A percentile compares a stretch with the other conserved stretches of the same genome.
Evolutionary conservation across 106 monocot species (phyloP).

Genomic region (Dioscorea zingiberensis): DNA sequence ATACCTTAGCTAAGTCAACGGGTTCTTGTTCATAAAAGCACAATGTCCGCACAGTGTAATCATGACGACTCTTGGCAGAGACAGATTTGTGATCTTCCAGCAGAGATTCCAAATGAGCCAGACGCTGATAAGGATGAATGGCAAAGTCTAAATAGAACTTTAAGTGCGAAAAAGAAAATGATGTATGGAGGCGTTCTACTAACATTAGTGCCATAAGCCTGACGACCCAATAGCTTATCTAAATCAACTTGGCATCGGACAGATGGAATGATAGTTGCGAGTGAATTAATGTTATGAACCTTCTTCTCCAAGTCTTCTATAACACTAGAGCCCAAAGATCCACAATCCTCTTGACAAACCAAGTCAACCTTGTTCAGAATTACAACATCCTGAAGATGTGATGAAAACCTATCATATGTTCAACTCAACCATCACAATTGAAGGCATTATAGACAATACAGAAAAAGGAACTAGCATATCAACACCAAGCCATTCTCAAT

Average conservation of each 20-base stretch:
- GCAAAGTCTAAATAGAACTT: background rate
- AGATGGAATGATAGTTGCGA: constrained; percentile 58
- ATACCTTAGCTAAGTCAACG: constrained; percentile 72
- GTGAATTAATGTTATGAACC: constrained; percentile 65
- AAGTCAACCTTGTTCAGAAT: constrained; percentile 93
- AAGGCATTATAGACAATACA: too few relatives aligned
- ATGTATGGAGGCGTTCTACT: constrained; percentile 13
- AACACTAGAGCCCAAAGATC: constrained; percentile 7
- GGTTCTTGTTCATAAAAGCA: constrained; percentile 57
- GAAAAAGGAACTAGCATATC: too few relatives aligned
- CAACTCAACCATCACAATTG: background rate
- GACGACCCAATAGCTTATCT: constrained; percentile 57
- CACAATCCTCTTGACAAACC: constrained; percentile 28
- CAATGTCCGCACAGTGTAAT: constrained; percentile 56
- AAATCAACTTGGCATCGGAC: constrained; percentile 83
- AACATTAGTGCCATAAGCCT: constrained; percentile 77
- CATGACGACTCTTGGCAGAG: constrained; percentile 46
- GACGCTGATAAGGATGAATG: constrained; percentile 38
- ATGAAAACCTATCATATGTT: constrained; percentile 4
- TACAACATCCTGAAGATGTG: constrained; percentile 72
- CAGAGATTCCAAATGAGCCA: constrained; percentile 59
- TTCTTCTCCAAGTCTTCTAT: constrained; percentile 53
- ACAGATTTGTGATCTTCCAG: constrained; percentile 49
- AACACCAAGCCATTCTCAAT: too few relatives aligned
- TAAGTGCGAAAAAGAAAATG: background rate